Evolutionary conservation across 305 asterid species (phyloP).

Genomic region (Andrographis paniculata): DNA sequence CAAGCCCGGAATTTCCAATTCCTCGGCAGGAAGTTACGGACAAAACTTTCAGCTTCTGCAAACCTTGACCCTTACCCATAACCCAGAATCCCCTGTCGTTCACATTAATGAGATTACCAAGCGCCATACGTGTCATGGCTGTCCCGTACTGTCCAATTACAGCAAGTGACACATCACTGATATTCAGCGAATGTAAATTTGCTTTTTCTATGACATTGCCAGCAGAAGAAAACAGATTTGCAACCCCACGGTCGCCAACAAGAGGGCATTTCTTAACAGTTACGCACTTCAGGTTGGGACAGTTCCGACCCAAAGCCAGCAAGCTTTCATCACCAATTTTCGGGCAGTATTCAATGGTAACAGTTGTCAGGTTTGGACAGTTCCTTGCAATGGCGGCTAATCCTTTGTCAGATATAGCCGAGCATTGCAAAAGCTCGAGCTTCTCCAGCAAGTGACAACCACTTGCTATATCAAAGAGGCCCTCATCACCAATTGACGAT

Average conservation of each 20-base stretch:
- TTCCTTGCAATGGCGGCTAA: slow-evolving; percentile 52
- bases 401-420: slow-evolving; percentile 63
- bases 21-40: slow-evolving; percentile 63
- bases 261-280: slow-evolving; percentile 59
- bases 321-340: slow-evolving; percentile 65
- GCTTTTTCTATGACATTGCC: slow-evolving; percentile 51
- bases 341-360: slow-evolving; percentile 68
- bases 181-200: slow-evolving; percentile 47
- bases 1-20: slow-evolving; percentile 58
- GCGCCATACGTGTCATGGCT: slow-evolving; percentile 48
- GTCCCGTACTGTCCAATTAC: slow-evolving; percentile 82
- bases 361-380: slow-evolving; percentile 58
- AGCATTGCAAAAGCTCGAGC: slow-evolving; percentile 70
- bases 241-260: slow-evolving; percentile 71
- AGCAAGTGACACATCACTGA: slow-evolving; percentile 77
- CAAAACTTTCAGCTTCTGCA: slow-evolving; percentile 61
- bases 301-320: slow-evolving; percentile 50
- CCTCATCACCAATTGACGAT: slow-evolving; percentile 63
- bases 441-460: slow-evolving; percentile 69
- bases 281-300: slow-evolving; percentile 51
- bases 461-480: slow-evolving; percentile 61
- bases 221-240: slow-evolving; percentile 56
- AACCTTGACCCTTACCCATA: slow-evolving; percentile 79
- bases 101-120: slow-evolving; percentile 49
- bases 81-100: slow-evolving; percentile 95